These are phyloP conservation scores for Fusarium sp. DNA, from an alignment of 2,329 filamentous ascomycete genomes.

Conservation along the genomic window DNA sequence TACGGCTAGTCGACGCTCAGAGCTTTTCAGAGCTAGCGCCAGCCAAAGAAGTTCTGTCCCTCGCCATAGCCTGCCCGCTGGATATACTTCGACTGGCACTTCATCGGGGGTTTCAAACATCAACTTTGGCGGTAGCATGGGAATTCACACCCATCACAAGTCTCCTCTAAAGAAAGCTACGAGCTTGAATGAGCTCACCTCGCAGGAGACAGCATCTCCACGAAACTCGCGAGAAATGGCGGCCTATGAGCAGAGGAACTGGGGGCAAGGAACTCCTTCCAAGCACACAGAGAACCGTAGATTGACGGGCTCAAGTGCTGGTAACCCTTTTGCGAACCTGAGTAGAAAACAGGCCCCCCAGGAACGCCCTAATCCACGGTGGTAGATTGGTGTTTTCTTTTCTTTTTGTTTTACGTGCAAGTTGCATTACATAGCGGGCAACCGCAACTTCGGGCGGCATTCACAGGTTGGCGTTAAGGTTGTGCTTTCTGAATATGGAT, in stretches of 20 bases:
- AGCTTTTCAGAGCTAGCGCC: slow-evolving; percentile 49
- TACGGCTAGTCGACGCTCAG: slow-evolving; percentile 46
- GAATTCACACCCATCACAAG: slow-evolving; percentile 81
- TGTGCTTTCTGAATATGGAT: slow-evolving; percentile 27
- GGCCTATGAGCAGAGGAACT: slow-evolving; percentile 63
- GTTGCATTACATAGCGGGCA: background rate
- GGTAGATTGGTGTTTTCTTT: slow-evolving; percentile 33
- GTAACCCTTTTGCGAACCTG: slow-evolving; percentile 55
- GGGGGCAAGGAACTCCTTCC: slow-evolving; percentile 54
- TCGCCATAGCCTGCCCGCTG: slow-evolving; percentile 51
- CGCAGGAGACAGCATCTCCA: slow-evolving; percentile 57
- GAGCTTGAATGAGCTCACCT: slow-evolving; percentile 69
- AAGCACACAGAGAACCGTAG: slow-evolving; percentile 51
- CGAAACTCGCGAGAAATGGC: slow-evolving; percentile 73
- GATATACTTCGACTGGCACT: slow-evolving; percentile 46
- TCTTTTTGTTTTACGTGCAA: slow-evolving; percentile 12
- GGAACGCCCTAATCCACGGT: slow-evolving; percentile 56
- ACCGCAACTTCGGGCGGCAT: background rate
- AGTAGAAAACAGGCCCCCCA: slow-evolving; percentile 51
- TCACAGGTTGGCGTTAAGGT: slow-evolving; percentile 24
- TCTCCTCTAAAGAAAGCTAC: slow-evolving; percentile 85
- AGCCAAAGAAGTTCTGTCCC: slow-evolving; percentile 45
- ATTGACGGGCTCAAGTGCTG: slow-evolving; percentile 38
- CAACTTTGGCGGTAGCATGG: slow-evolving; percentile 77
- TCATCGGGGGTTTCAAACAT: slow-evolving; percentile 41